Conservation (phyloP, 2,329 filamentous ascomycete genomes). For the Hymenoscyphus infarciens region DNA sequence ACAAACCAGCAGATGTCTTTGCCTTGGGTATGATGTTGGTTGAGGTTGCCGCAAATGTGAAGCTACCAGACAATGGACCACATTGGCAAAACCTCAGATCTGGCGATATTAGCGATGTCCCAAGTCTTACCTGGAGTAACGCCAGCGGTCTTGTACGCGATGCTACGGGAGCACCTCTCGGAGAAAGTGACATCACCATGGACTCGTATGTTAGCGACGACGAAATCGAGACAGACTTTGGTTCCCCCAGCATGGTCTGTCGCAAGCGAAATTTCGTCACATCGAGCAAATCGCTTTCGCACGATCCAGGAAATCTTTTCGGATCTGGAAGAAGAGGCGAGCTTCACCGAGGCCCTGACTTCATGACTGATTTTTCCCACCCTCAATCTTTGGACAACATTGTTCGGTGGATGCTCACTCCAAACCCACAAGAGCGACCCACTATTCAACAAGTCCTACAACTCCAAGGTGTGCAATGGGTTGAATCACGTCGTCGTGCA, state of each 20-base stretch:
- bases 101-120: slow-evolving; percentile 84
- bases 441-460: slow-evolving; percentile 69
- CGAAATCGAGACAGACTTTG: slow-evolving; percentile 37
- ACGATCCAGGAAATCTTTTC: slow-evolving; percentile 36
- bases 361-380: slow-evolving; percentile 79
- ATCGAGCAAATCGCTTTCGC: slow-evolving; percentile 33
- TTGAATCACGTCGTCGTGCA: slow-evolving; percentile 70
- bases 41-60: slow-evolving; percentile 90
- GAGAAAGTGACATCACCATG: slow-evolving; percentile 33
- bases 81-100: slow-evolving; percentile 88
- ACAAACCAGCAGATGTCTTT: slow-evolving; percentile 91
- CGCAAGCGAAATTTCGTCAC: slow-evolving; percentile 31
- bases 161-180: slow-evolving; percentile 65
- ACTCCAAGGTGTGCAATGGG: slow-evolving; percentile 75
- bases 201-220: slow-evolving; percentile 40
- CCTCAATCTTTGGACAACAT: slow-evolving; percentile 76
- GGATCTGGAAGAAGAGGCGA: slow-evolving; percentile 48
- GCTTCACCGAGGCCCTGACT: slow-evolving; percentile 68
- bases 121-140: slow-evolving; percentile 78
- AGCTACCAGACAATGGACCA: slow-evolving; percentile 86
- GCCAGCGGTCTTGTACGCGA: slow-evolving; percentile 70
- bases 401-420: slow-evolving; percentile 83
- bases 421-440: slow-evolving; percentile 70
- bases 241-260: slow-evolving; percentile 34
- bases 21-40: slow-evolving; percentile 91